Conservation (phyloP, 352 stramenopile species). For the Thraustochytrium striatum region DNA sequence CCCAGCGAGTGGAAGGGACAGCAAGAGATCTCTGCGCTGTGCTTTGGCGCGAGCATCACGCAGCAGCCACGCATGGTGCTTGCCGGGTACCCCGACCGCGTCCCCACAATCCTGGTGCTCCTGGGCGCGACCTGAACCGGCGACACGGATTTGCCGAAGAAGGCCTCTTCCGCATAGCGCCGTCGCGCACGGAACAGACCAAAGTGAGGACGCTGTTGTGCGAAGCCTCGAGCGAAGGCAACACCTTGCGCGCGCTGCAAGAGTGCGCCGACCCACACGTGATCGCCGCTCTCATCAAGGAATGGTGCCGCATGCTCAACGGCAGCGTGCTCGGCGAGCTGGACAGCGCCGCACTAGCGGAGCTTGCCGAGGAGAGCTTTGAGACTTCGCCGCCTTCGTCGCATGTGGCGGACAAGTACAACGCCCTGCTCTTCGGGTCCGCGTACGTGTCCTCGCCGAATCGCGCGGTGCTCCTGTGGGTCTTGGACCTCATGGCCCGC, state of each 20-base stretch:
- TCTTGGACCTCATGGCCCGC: conserved; percentile 28
- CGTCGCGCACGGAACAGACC: conserved; percentile 26
- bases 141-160: conserved; percentile 15
- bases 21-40: not conserved
- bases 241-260: not conserved
- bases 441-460: not conserved
- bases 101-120: conserved; percentile 24
- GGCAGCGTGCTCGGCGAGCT: conserved; percentile 29
- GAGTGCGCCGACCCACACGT: conserved; percentile 18
- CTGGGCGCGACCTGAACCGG: conserved; percentile 10
- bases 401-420: not conserved
- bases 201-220: not conserved
- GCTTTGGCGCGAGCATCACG: conserved; percentile 14
- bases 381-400: not conserved
- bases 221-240: not conserved
- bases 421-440: conserved; percentile 7
- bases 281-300: conserved; percentile 38
- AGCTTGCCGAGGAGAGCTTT: conserved; percentile 16
- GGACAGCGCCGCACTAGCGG: not conserved
- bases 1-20: not conserved
- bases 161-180: conserved; percentile 32
- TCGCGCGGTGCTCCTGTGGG: not conserved
- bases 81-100: not conserved
- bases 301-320: conserved; percentile 35
- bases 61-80: not conserved